phyloP scores from a whole-genome alignment of 2,329 filamentous ascomycete species.

The Botrytis porri region DNA sequence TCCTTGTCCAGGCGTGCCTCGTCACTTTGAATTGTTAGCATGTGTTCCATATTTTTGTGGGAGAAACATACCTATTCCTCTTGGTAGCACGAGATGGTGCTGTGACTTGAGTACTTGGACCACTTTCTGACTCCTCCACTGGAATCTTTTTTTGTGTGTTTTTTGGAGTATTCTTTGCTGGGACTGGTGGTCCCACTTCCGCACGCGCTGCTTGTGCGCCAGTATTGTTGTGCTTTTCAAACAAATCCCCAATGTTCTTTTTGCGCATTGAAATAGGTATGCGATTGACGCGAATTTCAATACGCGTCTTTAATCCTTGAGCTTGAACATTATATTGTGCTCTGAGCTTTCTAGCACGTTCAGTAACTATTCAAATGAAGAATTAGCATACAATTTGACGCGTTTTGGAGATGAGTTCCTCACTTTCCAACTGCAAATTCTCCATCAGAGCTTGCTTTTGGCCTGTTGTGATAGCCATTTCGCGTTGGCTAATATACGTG shows the following conservation, averaged over 20 bases:
- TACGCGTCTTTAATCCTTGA: constrained; percentile 76
- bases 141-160: constrained; percentile 32
- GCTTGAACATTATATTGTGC: constrained; percentile 88
- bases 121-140: constrained; percentile 28
- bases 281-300: constrained; percentile 90
- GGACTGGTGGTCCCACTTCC: constrained; percentile 22
- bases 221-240: constrained; percentile 31
- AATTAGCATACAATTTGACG: constrained; percentile 24
- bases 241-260: constrained; percentile 76
- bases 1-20: constrained; percentile 71
- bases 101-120: constrained; percentile 26
- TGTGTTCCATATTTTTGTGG: neutral
- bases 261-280: constrained; percentile 79
- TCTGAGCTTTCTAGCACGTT: constrained; percentile 81
- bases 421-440: constrained; percentile 86
- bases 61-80: constrained; percentile 49
- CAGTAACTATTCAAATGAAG: constrained; percentile 60
- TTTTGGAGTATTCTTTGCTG: constrained; percentile 26
- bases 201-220: constrained; percentile 14
- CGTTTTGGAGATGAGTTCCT: constrained; percentile 35
- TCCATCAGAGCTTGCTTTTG: constrained; percentile 88
- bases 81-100: constrained; percentile 43
- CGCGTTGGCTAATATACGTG: constrained; percentile 40
- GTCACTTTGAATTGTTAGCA: constrained; percentile 47
- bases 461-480: constrained; percentile 60